phyloP scores from a whole-genome alignment of 176 grass and related monocot species.

The Cenchrus purpureus region DNA sequence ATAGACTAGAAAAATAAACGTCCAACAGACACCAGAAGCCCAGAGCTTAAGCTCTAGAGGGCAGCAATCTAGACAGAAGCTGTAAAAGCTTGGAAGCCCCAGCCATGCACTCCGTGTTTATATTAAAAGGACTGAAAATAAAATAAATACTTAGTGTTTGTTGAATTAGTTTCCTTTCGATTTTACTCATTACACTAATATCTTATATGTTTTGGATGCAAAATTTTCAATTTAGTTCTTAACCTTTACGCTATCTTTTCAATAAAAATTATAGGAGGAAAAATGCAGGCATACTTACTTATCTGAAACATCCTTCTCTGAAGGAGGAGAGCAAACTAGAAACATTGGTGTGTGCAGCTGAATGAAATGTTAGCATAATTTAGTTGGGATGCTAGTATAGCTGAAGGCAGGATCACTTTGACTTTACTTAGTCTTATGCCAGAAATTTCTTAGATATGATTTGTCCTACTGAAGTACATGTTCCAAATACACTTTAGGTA shows the following conservation, averaged over 20 bases:
- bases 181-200: neutral
- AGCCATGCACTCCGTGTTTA: too few species aligned
- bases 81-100: too few species aligned
- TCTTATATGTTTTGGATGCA: slow-evolving; percentile 1
- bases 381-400: neutral
- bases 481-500: neutral
- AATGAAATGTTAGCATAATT: neutral
- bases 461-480: neutral
- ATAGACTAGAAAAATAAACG: too few species aligned
- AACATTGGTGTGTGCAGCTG: neutral
- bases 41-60: too few species aligned
- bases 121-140: too few species aligned
- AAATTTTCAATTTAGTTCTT: neutral
- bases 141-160: too few species aligned
- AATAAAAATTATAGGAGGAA: neutral
- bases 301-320: neutral
- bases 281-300: neutral
- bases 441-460: neutral
- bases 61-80: too few species aligned
- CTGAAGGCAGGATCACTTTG: neutral
- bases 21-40: too few species aligned
- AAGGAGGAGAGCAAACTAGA: neutral
- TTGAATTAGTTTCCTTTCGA: neutral
- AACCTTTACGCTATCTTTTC: neutral
- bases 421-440: neutral